Evolutionary conservation across 352 stramenopile genomes (phyloP).

Genomic region (Phytophthora rubi): DNA sequence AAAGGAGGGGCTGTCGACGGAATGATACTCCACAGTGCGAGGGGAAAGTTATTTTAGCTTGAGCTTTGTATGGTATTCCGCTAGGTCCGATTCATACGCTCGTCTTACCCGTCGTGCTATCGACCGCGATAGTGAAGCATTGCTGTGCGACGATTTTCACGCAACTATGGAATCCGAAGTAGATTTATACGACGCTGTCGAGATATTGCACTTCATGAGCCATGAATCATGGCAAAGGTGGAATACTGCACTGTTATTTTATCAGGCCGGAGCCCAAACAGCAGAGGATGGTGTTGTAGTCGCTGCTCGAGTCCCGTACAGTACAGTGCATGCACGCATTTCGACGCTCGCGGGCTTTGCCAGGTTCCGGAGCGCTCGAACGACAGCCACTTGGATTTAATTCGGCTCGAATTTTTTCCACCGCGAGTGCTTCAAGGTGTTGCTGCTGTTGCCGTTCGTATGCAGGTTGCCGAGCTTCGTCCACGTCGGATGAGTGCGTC

Average conservation of each 20-base stretch:
- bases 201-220: too few species aligned
- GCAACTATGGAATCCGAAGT: too few species aligned
- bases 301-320: too few species aligned
- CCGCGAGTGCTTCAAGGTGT: slow-evolving; percentile 9
- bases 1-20: background rate
- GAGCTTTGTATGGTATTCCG: slow-evolving; percentile 20
- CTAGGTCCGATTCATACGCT: background rate
- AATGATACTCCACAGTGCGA: slow-evolving; percentile 17
- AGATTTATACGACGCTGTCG: too few species aligned
- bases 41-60: slow-evolving; percentile 10
- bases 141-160: too few species aligned
- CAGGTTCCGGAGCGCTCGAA: background rate
- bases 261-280: too few species aligned
- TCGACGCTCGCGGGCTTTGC: background rate
- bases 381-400: slow-evolving; percentile 13
- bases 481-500: slow-evolving; percentile 12
- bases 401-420: slow-evolving; percentile 16
- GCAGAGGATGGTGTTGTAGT: too few species aligned
- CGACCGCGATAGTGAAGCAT: background rate
- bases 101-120: background rate
- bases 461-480: slow-evolving; percentile 14
- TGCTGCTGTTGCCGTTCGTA: background rate
- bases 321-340: background rate
- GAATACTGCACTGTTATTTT: too few species aligned
- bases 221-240: too few species aligned